Percentiles rank a stretch among this genome's conserved stretches.
Evolutionary conservation across 2,329 filamentous ascomycete species (phyloP).

Genomic region (Calonectria pauciramosa): DNA sequence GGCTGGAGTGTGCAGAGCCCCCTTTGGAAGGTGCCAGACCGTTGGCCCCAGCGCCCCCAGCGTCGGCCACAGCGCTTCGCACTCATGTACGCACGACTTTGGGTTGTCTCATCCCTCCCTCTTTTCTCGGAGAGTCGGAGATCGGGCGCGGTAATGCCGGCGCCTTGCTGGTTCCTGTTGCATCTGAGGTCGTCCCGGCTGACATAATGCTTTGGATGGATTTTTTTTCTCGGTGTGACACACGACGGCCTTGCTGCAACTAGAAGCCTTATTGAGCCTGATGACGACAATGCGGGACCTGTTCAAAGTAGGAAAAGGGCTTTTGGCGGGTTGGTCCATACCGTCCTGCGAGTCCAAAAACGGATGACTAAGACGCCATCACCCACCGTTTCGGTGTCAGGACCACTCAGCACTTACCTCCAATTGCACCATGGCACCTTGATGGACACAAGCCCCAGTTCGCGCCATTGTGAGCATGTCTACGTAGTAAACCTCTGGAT

Average conservation of each 20-base stretch:
- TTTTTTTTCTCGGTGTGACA: constrained; percentile 17
- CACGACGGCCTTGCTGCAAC: not conserved
- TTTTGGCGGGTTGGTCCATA: not conserved
- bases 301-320: not conserved
- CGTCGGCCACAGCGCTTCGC: not conserved
- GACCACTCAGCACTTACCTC: not conserved
- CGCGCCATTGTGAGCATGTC: not conserved
- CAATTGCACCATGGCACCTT: constrained; percentile 43
- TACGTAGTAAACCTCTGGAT: constrained; percentile 21
- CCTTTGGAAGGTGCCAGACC: constrained; percentile 49
- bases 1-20: not conserved
- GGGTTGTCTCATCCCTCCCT: constrained; percentile 13
- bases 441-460: constrained; percentile 42
- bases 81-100: not conserved
- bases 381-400: not conserved
- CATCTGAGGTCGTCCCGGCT: not conserved
- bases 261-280: constrained; percentile 1
- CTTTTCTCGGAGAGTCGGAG: constrained; percentile 23
- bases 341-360: not conserved
- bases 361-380: constrained; percentile 14
- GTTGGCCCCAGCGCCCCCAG: not conserved
- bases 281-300: constrained; percentile 21
- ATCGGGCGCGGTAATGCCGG: constrained; percentile 23
- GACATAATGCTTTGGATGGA: constrained; percentile 2
- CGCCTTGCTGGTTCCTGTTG: not conserved